Percentiles rank a stretch among this genome's conserved stretches.
Conservation (phyloP, 2,329 filamentous ascomycete species). For the Calonectria montana region DNA sequence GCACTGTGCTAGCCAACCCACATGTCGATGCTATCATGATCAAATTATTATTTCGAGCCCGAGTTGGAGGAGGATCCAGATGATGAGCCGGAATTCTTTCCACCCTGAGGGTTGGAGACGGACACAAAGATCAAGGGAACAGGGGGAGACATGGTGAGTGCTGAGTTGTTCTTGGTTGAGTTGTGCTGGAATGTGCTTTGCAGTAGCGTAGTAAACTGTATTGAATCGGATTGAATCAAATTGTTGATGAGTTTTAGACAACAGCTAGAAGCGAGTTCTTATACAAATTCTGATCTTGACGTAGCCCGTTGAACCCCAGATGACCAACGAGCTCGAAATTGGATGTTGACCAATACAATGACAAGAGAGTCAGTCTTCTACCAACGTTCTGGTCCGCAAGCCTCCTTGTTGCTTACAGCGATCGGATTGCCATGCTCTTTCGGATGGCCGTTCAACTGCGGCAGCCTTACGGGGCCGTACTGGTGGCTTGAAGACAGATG, state of each 20-base stretch:
- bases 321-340: not conserved
- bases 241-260: not conserved
- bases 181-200: not conserved
- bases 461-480: not conserved
- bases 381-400: not conserved
- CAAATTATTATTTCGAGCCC: not conserved
- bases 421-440: not conserved
- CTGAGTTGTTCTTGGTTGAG: not conserved
- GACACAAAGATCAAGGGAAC: constrained; percentile 11
- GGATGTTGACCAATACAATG: not conserved
- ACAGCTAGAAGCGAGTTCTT: not conserved
- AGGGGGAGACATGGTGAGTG: constrained; percentile 7
- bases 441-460: not conserved
- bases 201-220: not conserved
- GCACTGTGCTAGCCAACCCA: not conserved
- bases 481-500: not conserved
- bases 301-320: not conserved
- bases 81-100: not conserved
- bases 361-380: not conserved
- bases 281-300: not conserved
- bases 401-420: not conserved
- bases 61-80: no score
- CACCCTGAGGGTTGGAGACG: not conserved
- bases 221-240: not conserved
- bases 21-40: not conserved